Evolutionary conservation across 2,329 filamentous ascomycete species (phyloP).

Genomic region (Nannizzia gypsea): DNA sequence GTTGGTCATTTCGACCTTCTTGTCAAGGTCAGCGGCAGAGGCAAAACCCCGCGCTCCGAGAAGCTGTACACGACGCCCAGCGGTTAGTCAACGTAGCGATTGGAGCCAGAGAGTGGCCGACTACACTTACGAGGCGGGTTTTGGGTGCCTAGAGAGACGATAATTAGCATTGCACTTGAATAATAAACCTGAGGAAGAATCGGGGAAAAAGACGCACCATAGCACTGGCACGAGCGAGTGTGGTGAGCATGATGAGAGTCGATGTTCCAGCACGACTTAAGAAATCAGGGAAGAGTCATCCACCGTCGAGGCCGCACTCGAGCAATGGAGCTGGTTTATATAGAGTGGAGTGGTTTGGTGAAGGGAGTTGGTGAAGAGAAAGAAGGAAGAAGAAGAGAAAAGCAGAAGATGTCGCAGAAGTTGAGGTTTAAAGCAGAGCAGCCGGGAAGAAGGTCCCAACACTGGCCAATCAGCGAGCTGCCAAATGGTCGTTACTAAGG

Average conservation of each 20-base stretch:
- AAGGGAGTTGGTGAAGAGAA: slow-evolving; percentile 22
- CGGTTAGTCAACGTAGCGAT: slow-evolving; percentile 20
- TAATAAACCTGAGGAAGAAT: neutral
- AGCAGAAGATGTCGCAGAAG: slow-evolving; percentile 8
- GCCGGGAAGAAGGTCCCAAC: neutral
- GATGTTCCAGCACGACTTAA: slow-evolving; percentile 26
- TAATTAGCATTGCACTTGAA: slow-evolving; percentile 16
- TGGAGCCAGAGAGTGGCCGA: neutral
- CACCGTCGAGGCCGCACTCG: slow-evolving; percentile 25
- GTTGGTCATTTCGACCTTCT: slow-evolving; percentile 97
- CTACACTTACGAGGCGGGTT: slow-evolving; percentile 34
- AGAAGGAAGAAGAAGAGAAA: slow-evolving; percentile 10
- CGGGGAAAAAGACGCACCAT: slow-evolving; percentile 30
- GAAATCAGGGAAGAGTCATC: slow-evolving; percentile 20
- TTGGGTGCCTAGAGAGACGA: slow-evolving; percentile 29
- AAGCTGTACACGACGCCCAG: slow-evolving; percentile 36
- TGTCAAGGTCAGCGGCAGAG: slow-evolving; percentile 77
- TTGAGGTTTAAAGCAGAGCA: slow-evolving; percentile 3
- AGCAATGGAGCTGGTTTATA: slow-evolving; percentile 20
- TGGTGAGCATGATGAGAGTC: slow-evolving; percentile 34
- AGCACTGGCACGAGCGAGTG: slow-evolving; percentile 37
- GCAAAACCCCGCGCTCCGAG: slow-evolving; percentile 60
- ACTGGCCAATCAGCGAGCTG: neutral
- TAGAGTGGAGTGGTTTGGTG: slow-evolving; percentile 23
- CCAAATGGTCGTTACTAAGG: neutral